Evolutionary conservation across 2,329 filamentous ascomycete species (phyloP).

Genomic region (Neonectria ditissima): DNA sequence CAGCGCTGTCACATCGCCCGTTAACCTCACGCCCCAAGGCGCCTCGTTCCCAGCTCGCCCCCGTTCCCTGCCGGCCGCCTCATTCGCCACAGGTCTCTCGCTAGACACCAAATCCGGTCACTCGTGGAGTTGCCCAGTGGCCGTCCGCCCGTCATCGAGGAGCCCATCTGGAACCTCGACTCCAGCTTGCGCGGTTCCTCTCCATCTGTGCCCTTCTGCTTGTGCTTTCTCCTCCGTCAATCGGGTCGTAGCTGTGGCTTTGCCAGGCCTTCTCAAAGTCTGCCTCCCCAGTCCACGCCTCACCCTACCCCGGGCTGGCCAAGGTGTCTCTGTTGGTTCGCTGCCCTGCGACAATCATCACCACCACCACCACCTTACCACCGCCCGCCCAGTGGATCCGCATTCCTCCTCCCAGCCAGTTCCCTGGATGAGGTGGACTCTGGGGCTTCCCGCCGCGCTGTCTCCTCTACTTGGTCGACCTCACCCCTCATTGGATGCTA

Average conservation of each 20-base stretch:
- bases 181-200: not conserved
- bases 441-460: constrained; percentile 35
- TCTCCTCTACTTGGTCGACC: constrained; percentile 34
- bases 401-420: constrained; percentile 42
- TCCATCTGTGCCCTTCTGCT: constrained; percentile 1
- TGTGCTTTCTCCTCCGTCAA: constrained; percentile 4
- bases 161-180: constrained; percentile 1
- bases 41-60: constrained; percentile 9
- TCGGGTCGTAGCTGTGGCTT: constrained; percentile 2
- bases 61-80: constrained; percentile 26
- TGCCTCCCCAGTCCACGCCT: constrained; percentile 23
- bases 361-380: constrained; percentile 33
- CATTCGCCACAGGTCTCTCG: constrained; percentile 33
- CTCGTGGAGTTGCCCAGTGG: constrained; percentile 27
- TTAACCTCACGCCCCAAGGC: constrained; percentile 15
- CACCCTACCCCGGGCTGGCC: constrained; percentile 23
- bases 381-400: constrained; percentile 39
- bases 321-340: constrained; percentile 29
- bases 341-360: constrained; percentile 29
- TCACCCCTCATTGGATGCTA: constrained; percentile 35
- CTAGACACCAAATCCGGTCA: constrained; percentile 41
- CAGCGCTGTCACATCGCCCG: constrained; percentile 6
- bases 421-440: constrained; percentile 40
- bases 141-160: constrained; percentile 7
- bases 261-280: constrained; percentile 13